phyloP scores from a whole-genome alignment of 2,329 filamentous ascomycete species.

The Colletotrichum tropicale region DNA sequence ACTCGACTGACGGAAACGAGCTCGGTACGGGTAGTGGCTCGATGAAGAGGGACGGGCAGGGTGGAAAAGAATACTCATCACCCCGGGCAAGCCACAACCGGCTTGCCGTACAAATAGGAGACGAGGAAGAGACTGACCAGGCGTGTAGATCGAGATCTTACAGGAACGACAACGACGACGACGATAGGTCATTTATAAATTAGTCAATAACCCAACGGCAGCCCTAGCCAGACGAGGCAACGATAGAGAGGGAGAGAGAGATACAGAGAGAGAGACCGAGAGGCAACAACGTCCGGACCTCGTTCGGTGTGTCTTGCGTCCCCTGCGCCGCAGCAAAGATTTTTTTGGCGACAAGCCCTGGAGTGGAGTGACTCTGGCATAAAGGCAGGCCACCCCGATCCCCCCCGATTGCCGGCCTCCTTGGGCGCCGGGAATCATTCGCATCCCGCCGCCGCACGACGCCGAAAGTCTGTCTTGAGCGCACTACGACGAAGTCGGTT shows the following conservation, averaged over 20 bases:
- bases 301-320: not conserved
- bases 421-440: not conserved
- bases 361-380: constrained; percentile 19
- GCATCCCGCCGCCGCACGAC: constrained; percentile 6
- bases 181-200: constrained; percentile 9
- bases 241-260: not conserved
- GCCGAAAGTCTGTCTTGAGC: not conserved
- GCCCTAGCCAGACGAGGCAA: not conserved
- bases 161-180: not conserved
- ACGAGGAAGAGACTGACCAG: not conserved
- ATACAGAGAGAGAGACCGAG: not conserved
- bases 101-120: constrained; percentile 1
- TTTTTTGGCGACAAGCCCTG: constrained; percentile 15
- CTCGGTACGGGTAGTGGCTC: not conserved
- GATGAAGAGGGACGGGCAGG: not conserved
- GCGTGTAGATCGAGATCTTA: constrained; percentile 11
- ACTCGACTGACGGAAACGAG: not conserved
- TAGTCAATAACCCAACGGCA: not conserved
- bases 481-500: constrained; percentile 5
- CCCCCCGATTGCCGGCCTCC: constrained; percentile 4
- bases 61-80: not conserved
- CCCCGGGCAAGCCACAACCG: not conserved
- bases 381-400: constrained; percentile 8
- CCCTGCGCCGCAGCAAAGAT: constrained; percentile 4
- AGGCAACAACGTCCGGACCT: not conserved